Percentiles rank a stretch among this genome's conserved stretches.
Evolutionary conservation across 495 filamentous ascomycete genomes (phyloP).

Genomic region (Penicillium egyptiacum): DNA sequence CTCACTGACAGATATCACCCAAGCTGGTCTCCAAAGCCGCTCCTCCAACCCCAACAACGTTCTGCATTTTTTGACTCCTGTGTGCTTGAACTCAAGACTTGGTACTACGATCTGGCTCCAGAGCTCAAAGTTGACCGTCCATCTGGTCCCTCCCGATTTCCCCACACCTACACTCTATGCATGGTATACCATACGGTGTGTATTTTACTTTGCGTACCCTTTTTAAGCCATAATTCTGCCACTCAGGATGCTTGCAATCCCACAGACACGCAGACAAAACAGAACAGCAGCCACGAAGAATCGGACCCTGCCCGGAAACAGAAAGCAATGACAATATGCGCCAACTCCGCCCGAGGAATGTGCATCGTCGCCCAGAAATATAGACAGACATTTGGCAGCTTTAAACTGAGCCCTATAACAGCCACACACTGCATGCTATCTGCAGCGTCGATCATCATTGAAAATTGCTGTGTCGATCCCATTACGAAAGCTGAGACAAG

Average conservation of each 20-base stretch:
- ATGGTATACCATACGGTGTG: conserved; percentile 34
- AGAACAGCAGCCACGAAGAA: neutral
- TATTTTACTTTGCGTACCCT: conserved; percentile 30
- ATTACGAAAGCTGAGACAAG: neutral
- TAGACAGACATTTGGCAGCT: conserved; percentile 31
- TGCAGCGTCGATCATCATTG: conserved; percentile 27
- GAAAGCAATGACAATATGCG: conserved; percentile 18
- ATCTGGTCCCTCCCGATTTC: conserved; percentile 19
- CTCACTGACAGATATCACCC: neutral
- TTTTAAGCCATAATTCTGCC: conserved; percentile 10
- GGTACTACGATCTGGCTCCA: conserved; percentile 30
- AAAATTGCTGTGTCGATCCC: conserved; percentile 17
- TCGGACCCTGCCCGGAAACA: neutral
- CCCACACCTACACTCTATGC: conserved; percentile 29
- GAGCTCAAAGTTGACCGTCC: conserved; percentile 23
- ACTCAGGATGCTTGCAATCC: neutral
- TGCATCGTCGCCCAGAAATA: conserved; percentile 30
- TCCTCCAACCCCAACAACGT: conserved; percentile 19
- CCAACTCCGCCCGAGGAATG: conserved; percentile 22
- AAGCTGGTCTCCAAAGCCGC: conserved; percentile 32
- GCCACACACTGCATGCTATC: conserved; percentile 33
- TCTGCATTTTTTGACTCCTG: conserved; percentile 28
- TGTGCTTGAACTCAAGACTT: conserved; percentile 30
- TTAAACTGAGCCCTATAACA: conserved; percentile 31
- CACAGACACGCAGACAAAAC: neutral